These are phyloP conservation scores for Nevesoporus exiguus DNA, from an alignment of 768 basidiomycete genomes.

Conservation along the genomic window DNA sequence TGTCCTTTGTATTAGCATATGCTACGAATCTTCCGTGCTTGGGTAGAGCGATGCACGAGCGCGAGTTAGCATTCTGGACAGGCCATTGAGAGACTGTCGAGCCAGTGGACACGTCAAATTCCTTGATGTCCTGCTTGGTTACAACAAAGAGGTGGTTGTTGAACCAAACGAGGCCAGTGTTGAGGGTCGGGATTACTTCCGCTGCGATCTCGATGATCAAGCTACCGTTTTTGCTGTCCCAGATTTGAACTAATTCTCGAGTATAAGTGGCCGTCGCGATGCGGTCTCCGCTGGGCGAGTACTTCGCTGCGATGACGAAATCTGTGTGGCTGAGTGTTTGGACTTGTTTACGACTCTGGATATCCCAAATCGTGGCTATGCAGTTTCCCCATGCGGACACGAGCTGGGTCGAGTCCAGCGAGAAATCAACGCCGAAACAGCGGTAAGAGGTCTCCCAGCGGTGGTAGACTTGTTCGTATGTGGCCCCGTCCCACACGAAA, in stretches of 20 bases:
- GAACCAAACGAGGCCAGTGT: neutral
- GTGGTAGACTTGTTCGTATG: neutral
- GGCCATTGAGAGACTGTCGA: neutral
- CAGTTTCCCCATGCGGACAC: neutral
- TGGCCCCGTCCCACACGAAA: neutral
- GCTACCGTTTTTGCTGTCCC: neutral
- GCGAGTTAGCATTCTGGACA: too few species aligned
- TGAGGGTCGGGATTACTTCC: neutral
- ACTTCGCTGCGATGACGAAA: neutral
- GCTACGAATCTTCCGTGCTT: neutral
- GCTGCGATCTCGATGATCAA: neutral
- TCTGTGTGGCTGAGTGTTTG: neutral
- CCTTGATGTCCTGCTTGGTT: neutral
- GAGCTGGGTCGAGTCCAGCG: neutral
- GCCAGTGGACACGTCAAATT: neutral
- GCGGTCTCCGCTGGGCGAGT: neutral
- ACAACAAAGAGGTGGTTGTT: neutral
- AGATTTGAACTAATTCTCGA: neutral
- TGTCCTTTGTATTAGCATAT: neutral
- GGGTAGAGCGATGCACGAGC: neutral
- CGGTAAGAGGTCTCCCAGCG: neutral
- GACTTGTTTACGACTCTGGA: neutral
- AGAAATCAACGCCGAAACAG: neutral
- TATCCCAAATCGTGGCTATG: neutral
- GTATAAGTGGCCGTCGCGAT: neutral